These are phyloP conservation scores for Puccinellia tenuiflora DNA, from an alignment of 176 grass and related monocot species.

Conservation along the genomic window DNA sequence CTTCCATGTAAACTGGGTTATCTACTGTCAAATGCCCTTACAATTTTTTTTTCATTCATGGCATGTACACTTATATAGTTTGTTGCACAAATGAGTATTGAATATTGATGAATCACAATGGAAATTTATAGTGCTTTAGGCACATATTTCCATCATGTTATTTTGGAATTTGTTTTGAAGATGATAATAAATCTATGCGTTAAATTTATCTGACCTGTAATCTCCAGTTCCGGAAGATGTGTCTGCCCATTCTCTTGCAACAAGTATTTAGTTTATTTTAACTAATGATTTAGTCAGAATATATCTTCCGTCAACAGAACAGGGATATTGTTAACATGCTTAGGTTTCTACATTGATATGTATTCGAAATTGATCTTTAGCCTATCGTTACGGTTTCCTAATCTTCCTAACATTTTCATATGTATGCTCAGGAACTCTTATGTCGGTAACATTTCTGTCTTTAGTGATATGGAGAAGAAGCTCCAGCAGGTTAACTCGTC, in stretches of 20 bases:
- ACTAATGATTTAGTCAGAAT: constrained; percentile 12
- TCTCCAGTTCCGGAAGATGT: constrained; percentile 2
- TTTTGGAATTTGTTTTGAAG: background rate
- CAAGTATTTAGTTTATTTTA: background rate
- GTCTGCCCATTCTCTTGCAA: background rate
- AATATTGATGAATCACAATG: background rate
- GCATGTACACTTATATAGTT: background rate
- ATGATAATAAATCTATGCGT: background rate
- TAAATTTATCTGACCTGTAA: background rate
- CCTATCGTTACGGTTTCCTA: background rate
- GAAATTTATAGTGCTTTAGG: background rate
- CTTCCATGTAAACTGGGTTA: background rate
- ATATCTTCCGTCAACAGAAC: background rate
- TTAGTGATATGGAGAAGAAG: constrained; percentile 77
- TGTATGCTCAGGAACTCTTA: constrained; percentile 70
- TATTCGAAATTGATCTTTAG: background rate
- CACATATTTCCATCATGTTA: constrained; percentile 8
- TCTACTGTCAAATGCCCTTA: constrained; percentile 4
- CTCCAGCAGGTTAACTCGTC: constrained; percentile 60
- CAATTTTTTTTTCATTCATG: background rate
- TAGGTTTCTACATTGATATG: background rate
- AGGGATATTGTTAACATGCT: background rate
- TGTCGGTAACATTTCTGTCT: constrained; percentile 82
- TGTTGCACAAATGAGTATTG: background rate
- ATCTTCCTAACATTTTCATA: constrained; percentile 23